Conservation (phyloP, 1,139 yeast genomes). For the Pichia norvegensis region DNA sequence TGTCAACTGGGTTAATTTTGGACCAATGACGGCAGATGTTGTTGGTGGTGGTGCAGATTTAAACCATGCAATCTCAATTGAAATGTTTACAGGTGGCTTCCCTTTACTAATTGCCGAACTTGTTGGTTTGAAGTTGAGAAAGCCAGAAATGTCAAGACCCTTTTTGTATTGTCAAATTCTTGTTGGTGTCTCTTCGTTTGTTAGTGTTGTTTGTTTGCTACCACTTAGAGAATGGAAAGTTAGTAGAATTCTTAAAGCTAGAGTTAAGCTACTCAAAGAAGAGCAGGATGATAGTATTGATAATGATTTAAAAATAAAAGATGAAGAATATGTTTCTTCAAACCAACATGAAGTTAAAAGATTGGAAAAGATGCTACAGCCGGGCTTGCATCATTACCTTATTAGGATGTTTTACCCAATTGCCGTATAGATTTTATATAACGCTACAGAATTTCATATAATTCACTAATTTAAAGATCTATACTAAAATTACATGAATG, state of each 20-base stretch:
- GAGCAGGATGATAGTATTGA: constrained; percentile 2
- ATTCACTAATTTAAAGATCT: background rate
- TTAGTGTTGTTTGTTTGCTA: constrained; percentile 29
- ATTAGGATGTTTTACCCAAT: constrained; percentile 34
- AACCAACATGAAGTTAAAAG: constrained; percentile 15
- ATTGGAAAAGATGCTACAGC: constrained; percentile 24
- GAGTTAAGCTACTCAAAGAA: constrained; percentile 6
- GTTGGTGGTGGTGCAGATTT: constrained; percentile 30
- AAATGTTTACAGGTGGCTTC: constrained; percentile 27
- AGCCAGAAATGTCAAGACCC: constrained; percentile 31
- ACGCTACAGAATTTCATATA: background rate
- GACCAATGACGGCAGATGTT: constrained; percentile 50
- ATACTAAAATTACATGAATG: too few relatives aligned
- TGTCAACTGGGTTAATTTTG: constrained; percentile 56
- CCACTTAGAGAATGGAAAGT: constrained; percentile 37
- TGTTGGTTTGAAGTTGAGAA: constrained; percentile 38
- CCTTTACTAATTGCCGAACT: constrained; percentile 35
- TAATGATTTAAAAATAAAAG: background rate
- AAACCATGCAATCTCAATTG: constrained; percentile 30
- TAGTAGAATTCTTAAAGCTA: constrained; percentile 23
- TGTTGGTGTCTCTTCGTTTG: constrained; percentile 43
- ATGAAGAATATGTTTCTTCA: background rate
- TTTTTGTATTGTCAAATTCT: constrained; percentile 54
- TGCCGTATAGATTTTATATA: constrained; percentile 26
- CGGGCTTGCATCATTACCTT: constrained; percentile 23